Evolutionary conservation across 352 stramenopile species (phyloP).

Genomic region (Hyphochytrium catenoides): DNA sequence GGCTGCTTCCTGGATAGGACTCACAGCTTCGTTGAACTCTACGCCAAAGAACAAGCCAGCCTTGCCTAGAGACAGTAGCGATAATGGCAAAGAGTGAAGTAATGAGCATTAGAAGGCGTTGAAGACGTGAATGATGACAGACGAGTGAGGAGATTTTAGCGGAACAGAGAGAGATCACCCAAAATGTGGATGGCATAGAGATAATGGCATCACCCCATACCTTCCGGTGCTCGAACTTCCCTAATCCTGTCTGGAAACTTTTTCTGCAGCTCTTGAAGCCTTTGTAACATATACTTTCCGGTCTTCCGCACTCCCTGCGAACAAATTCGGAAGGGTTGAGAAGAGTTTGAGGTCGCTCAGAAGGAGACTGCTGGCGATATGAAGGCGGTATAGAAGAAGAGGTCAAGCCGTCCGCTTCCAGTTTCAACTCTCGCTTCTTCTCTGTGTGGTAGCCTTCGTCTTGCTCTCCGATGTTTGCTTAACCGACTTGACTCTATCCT

Average conservation of each 20-base stretch:
- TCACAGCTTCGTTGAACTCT: slow-evolving; percentile 34
- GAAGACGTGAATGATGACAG: too few relatives aligned
- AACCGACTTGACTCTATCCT: slow-evolving; percentile 42
- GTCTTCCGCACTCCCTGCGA: slow-evolving; percentile 29
- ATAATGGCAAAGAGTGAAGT: too few relatives aligned
- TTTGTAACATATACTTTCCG: slow-evolving; percentile 24
- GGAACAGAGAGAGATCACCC: not conserved
- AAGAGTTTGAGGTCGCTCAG: too few relatives aligned
- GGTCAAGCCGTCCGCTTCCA: too few relatives aligned
- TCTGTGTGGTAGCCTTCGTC: slow-evolving; percentile 16
- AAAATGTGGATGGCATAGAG: slow-evolving; percentile 1
- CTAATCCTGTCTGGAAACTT: slow-evolving; percentile 40
- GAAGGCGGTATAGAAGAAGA: too few relatives aligned
- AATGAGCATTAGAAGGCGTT: too few relatives aligned
- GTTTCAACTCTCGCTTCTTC: not conserved
- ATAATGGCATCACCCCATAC: slow-evolving; percentile 5
- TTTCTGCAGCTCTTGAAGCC: slow-evolving; percentile 28
- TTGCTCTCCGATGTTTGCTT: slow-evolving; percentile 6
- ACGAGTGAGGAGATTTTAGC: too few relatives aligned
- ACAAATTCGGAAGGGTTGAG: not conserved
- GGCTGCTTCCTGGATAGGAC: slow-evolving; percentile 31
- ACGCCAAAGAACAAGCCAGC: slow-evolving; percentile 49
- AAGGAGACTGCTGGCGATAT: too few relatives aligned
- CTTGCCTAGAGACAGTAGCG: slow-evolving; percentile 10
- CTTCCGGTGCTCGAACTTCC: slow-evolving; percentile 32